Evolutionary conservation across 2,329 filamentous ascomycete species (phyloP), one percentile per base, ranked within the genome.

Genomic region (Colletotrichum brevisporum): DNA sequence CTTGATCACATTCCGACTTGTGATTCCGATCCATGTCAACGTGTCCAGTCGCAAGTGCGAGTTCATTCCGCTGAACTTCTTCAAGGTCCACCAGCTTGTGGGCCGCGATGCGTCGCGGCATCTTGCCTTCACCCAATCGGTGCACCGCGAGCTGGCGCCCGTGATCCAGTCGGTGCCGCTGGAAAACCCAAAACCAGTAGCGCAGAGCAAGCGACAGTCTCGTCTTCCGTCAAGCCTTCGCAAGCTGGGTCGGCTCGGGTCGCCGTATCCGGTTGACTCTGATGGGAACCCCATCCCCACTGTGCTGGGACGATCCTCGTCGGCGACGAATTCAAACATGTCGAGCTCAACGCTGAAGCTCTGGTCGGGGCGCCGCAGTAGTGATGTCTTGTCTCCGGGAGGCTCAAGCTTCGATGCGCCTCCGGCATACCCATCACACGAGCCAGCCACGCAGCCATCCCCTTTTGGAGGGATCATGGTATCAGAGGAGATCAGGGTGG

Each of bases 1-100:
- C 2, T 77, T 90, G 73, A 82, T 90, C 39, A 78, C 86, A n/a
- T 88, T 92, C 76, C 86, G 86, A 53, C 80, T 90, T 16, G 85
- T 92, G 50, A 86, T 90, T 18, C 88, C 88, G 1, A 88, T 92
- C 31, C 88, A 92, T 71, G 83, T 84, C 16, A 84, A 83, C 41
- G 77, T 87, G 9, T 80, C 81, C 2, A 84, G 85, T 24, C 80
- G 85, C 1, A 83, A 84, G 31, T 86, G 88, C 74, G 83, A 85
- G 63, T 91, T 91, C 71, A 83, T 87, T 1, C 90, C 91, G 0
- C 80, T 92, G 36, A 86, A 81, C 52, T 89, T 93, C 72, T 92
- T 93, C 81, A 89, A 88, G 72, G 82, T 87, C 8, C 89, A 90
- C 67, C 91, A 93, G 77, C 86, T 91, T 70, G 84, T 88, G 0